phyloP scores from a whole-genome alignment of 768 basidiomycete species.

The Lactarius deliciosus region DNA sequence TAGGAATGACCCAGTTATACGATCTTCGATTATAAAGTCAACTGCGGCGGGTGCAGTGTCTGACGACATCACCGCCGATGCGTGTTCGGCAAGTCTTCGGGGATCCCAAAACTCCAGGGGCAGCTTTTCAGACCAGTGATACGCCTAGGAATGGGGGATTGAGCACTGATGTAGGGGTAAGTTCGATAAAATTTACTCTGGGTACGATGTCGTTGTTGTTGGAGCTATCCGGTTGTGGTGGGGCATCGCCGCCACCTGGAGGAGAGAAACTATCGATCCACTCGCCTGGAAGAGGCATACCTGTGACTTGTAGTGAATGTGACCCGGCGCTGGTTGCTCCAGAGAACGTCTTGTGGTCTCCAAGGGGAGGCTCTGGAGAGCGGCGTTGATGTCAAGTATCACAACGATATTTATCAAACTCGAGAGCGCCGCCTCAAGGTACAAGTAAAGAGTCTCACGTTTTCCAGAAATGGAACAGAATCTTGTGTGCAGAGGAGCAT shows the following conservation, averaged over 20 bases:
- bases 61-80: not conserved
- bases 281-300: not conserved
- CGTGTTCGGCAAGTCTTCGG: not conserved
- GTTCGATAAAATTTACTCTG: not conserved
- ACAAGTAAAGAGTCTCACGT: not conserved
- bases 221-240: not conserved
- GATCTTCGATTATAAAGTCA: not conserved
- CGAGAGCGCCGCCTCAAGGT: not conserved
- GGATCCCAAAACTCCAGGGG: conserved; percentile 1
- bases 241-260: not conserved
- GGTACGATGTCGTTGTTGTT: not conserved
- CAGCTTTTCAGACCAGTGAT: not conserved
- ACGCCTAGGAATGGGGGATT: not conserved
- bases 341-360: not conserved
- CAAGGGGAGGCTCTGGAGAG: not conserved
- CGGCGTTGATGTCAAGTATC: not conserved
- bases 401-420: not conserved
- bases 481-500: not conserved
- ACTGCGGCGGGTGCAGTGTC: not conserved
- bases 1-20: not conserved
- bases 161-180: not conserved
- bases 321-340: not conserved
- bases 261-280: not conserved
- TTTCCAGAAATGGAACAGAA: not conserved
- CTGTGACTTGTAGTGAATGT: not conserved